Evolutionary conservation across 1,284 basidiomycete species (phyloP).

Genomic region (Austroboletus niveus): DNA sequence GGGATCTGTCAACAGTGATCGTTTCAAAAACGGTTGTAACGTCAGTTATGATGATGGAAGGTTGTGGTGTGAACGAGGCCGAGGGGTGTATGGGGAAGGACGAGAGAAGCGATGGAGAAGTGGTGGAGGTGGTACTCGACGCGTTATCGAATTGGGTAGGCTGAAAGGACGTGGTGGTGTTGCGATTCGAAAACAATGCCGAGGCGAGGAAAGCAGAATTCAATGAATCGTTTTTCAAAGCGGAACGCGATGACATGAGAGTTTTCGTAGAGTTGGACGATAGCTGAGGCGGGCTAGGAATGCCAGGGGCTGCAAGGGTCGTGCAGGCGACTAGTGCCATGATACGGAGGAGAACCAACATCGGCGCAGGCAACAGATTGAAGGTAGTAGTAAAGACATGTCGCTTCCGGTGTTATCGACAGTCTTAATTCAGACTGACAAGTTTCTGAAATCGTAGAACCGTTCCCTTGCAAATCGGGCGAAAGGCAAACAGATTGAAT

Average conservation of each 20-base stretch:
- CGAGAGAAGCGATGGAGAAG: not conserved
- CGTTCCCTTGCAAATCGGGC: no score
- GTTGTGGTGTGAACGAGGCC: not conserved
- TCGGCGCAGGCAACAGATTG: slow-evolving; percentile 1
- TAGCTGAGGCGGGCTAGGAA: slow-evolving; percentile 1
- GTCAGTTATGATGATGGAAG: slow-evolving; percentile 6
- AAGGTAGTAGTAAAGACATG: not conserved
- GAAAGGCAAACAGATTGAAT: no score
- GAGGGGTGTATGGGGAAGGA: not conserved
- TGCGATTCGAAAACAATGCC: not conserved
- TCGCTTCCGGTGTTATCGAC: not conserved
- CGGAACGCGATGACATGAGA: not conserved
- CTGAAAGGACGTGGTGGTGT: not conserved
- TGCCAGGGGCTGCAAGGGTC: slow-evolving; percentile 11
- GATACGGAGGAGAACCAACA: slow-evolving; percentile 11
- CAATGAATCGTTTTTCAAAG: not conserved
- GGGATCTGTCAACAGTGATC: slow-evolving; percentile 1
- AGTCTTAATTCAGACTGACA: no score
- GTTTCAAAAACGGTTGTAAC: slow-evolving; percentile 8
- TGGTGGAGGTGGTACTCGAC: not conserved
- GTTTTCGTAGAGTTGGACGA: not conserved
- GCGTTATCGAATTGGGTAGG: not conserved
- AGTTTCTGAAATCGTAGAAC: no score
- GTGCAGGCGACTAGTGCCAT: slow-evolving; percentile 22
- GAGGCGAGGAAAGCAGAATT: not conserved